Evolutionary conservation across 306 rosid genomes (phyloP), one percentile per base, ranked within the genome.

Genomic region (Rubus idaeus): DNA sequence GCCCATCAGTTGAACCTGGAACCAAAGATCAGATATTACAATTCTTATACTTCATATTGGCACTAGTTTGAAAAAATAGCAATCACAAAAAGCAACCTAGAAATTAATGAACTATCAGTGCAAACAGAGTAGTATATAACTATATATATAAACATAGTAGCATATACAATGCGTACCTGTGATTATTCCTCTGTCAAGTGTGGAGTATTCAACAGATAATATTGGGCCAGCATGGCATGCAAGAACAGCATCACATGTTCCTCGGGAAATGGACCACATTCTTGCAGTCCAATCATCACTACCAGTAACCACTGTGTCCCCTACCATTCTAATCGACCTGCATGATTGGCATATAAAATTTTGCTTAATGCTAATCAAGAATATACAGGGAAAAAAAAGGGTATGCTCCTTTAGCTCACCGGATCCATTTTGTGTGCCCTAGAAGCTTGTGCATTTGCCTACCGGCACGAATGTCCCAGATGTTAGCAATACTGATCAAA

Each of bases 281-380:
- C 99, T 89, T 68, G 99, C 96, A 0, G 99, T 92, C 99, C 99
- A 95, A 86, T 95, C 99, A 81, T 95, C 99, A 83, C 99, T 92
- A 75, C 99, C 99, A 78, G 97, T 92, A 70, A 95, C 71, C 71
- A 95, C 82, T 76, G 96, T 95, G 82, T 95, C 99, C 71, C 96
- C 96, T 50, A 83, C 96, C 99, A 95, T 92, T 89, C 99, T 87
- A 75, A 95, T 85, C 16, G 99, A 95, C 90, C 99, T 95, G 92
- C 87, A 86, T 39, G 65, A 53, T 77, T 75, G 68, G 63, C 67
- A 76, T 60, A 68, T 51, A 70, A 64, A 61, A 46, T 77, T 9
- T 60, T 40, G 37, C 68, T 69, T 76, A 70, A 79, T 10, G 40
- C 13, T 60, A 68, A 61, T 68, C 76, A 37, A 39, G 23, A 65